Evolutionary conservation across 2,329 filamentous ascomycete genomes (phyloP), one percentile per base, ranked within the genome.

Genomic region (Hirsutella rhossiliensis): DNA sequence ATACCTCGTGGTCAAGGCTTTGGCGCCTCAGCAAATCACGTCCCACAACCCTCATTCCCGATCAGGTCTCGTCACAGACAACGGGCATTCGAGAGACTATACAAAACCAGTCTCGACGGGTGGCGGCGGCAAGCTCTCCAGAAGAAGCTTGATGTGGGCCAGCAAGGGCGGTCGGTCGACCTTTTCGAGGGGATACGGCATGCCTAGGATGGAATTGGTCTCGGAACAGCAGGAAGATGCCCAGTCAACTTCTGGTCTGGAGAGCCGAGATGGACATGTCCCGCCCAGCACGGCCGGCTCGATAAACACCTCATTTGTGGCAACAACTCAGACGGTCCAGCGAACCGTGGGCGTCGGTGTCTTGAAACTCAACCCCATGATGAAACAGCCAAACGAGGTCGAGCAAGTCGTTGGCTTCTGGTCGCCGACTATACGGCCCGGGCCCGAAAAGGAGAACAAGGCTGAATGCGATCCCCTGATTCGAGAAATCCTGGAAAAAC

Each of bases 1-100:
- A 18, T 96, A 85, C 58, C 72, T 98, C 2, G 80, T 96, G 4
- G 83, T 92, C 50, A 87, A 85, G 54, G 76, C 96, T 8, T 73
- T 87, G 41, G 75, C 80, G 3, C 63, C 68, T 0, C 72, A 78
- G 46, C 72, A 73, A 40, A 62, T 78, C 5, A 48, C 65, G 12
- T 50, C 60, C 6, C 45, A 48, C 3, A 72, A 74, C 47, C 72
- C 75, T 1, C 56, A 62, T 8, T 78, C 76, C 4, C 68, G 75
- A 42, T 70, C 73, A 7, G 73, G 73, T 18, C 64, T 68, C 1
- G 64, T 64, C 12, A 61, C 63, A 3, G 66, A 70, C 31, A 60
- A 56, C 27, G 54, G 61, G 11, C 66, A 61, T 41, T 58, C 66
- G 2, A 71, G 67, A 44, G 71, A 77, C 5, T 49, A 59, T 4